Percentiles rank a stretch among this genome's conserved stretches.
phyloP scores from a whole-genome alignment of 2,329 filamentous ascomycete genomes.

The Lomentospora prolificans region DNA sequence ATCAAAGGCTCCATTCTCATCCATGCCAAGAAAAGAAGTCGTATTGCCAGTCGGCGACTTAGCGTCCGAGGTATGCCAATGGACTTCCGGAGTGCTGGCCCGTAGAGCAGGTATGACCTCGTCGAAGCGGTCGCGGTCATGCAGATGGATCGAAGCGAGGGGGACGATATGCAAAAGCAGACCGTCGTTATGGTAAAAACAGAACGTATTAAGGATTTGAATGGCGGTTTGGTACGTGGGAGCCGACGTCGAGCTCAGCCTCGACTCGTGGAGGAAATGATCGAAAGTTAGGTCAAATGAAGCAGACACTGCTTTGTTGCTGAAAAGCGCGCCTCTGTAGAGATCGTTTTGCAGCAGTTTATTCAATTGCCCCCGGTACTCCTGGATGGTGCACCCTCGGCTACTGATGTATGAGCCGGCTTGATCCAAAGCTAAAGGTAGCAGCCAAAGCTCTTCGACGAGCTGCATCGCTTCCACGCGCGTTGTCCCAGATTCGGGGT shows the following conservation, averaged over 20 bases:
- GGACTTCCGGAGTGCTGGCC: neutral
- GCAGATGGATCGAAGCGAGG: slow-evolving; percentile 10
- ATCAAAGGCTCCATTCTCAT: neutral
- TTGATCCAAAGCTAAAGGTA: slow-evolving; percentile 21
- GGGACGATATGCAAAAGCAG: slow-evolving; percentile 12
- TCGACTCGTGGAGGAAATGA: slow-evolving; percentile 19
- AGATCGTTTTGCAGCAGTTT: slow-evolving; percentile 4
- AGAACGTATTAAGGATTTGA: slow-evolving; percentile 17
- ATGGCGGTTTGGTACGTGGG: slow-evolving; percentile 14
- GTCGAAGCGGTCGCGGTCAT: neutral
- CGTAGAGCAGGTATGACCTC: neutral
- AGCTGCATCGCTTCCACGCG: slow-evolving; percentile 11
- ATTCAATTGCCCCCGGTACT: slow-evolving; percentile 11
- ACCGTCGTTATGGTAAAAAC: slow-evolving; percentile 20
- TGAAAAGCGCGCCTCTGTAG: slow-evolving; percentile 9
- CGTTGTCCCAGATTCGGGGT: neutral
- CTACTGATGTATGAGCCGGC: slow-evolving; percentile 14
- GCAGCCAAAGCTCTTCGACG: slow-evolving; percentile 14
- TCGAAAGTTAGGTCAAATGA: slow-evolving; percentile 14
- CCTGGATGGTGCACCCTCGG: slow-evolving; percentile 7
- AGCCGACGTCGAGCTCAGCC: neutral
- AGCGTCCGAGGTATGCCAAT: too few relatives aligned
- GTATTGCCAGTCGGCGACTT: neutral
- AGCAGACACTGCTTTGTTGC: slow-evolving; percentile 9
- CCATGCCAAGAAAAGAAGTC: neutral